These are phyloP conservation scores for Saccharomycopsis guyanensis DNA, from an alignment of 805 yeast genomes.

Conservation along the genomic window DNA sequence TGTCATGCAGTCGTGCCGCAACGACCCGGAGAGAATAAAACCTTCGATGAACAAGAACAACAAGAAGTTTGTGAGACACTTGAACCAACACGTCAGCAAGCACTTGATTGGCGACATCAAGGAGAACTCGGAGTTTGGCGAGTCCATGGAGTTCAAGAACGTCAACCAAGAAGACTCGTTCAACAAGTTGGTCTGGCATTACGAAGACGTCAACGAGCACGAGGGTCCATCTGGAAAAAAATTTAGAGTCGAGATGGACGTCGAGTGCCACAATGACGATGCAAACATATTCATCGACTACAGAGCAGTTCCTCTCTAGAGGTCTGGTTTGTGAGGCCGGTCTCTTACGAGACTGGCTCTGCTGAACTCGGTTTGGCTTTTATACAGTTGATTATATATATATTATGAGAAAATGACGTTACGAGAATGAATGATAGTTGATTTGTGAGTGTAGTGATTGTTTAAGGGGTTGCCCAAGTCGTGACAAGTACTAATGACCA, in stretches of 20 bases:
- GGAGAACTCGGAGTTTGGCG: conserved; percentile 44
- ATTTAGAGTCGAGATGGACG: conserved; percentile 58
- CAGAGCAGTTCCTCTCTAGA: conserved; percentile 38
- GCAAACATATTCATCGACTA: conserved; percentile 65
- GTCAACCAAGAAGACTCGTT: conserved; percentile 40
- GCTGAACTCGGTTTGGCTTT: neutral
- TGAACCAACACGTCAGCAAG: conserved; percentile 67
- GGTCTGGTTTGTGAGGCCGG: too few relatives aligned
- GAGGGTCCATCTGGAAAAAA: conserved; percentile 48
- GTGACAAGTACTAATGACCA: too few relatives aligned
- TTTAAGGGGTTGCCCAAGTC: too few relatives aligned
- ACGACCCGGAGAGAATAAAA: conserved; percentile 63
- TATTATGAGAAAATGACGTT: neutral
- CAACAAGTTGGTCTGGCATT: conserved; percentile 54
- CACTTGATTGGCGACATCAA: conserved; percentile 63
- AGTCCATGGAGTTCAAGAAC: conserved; percentile 41
- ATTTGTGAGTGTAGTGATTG: too few relatives aligned
- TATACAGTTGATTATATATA: too few relatives aligned
- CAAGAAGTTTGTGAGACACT: conserved; percentile 62
- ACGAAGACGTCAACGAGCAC: conserved; percentile 49
- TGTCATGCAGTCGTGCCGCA: conserved; percentile 55
- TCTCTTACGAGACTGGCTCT: neutral
- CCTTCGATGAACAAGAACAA: conserved; percentile 66
- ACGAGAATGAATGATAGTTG: too few relatives aligned
- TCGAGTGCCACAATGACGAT: conserved; percentile 57